A percentile compares a stretch with the other conserved stretches of the same genome.
These are phyloP conservation scores for Platanthera zijinensis DNA, from an alignment of 106 monocot genomes.

Conservation along the genomic window DNA sequence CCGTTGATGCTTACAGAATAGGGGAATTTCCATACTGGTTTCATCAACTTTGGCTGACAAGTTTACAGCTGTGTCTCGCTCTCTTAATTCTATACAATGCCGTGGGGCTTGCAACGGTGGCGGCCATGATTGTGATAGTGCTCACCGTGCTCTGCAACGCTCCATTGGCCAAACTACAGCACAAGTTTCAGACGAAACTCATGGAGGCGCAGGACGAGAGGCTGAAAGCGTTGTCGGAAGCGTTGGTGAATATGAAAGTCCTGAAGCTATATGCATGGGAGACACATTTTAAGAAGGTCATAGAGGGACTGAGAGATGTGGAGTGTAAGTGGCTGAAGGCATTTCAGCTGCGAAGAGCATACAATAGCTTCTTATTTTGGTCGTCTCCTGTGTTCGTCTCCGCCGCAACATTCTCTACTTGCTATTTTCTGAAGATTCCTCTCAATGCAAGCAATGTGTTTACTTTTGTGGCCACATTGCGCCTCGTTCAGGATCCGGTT, in stretches of 20 bases:
- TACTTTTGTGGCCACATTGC: conserved; percentile 90
- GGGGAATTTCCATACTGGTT: conserved; percentile 93
- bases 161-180: conserved; percentile 79
- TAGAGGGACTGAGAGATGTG: conserved; percentile 50
- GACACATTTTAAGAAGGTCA: conserved; percentile 55
- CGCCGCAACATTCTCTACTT: conserved; percentile 67
- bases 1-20: conserved; percentile 89
- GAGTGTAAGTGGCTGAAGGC: conserved; percentile 71
- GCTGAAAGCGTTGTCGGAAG: conserved; percentile 86
- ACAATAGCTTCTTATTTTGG: conserved; percentile 83
- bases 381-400: conserved; percentile 75
- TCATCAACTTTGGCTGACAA: conserved; percentile 90
- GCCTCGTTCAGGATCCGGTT: conserved; percentile 90
- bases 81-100: conserved; percentile 73
- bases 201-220: conserved; percentile 83
- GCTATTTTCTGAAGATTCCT: conserved; percentile 73
- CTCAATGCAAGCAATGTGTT: conserved; percentile 82
- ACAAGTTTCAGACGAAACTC: conserved; percentile 72
- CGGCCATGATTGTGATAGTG: conserved; percentile 63
- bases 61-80: conserved; percentile 72
- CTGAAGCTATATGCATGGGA: conserved; percentile 99
- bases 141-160: conserved; percentile 75
- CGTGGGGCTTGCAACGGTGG: conserved; percentile 76
- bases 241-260: conserved; percentile 87
- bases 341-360: conserved; percentile 63